Conservation (phyloP, 176 grass and related monocot genomes). For the Bromus sterilis region DNA sequence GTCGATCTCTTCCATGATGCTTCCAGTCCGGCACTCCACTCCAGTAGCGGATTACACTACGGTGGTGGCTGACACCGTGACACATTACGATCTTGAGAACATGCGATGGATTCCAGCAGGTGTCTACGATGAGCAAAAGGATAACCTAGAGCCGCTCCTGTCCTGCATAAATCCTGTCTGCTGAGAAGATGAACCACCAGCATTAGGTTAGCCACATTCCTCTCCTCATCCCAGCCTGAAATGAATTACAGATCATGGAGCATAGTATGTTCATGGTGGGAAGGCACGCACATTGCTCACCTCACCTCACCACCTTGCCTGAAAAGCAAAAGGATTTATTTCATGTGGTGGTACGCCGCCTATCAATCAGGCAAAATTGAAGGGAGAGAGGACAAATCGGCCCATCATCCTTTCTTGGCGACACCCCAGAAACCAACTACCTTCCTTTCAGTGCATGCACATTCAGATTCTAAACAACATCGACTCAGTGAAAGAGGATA, state of each 20-base stretch:
- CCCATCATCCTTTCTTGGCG: conserved; percentile 17
- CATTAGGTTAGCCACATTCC: conserved; percentile 17
- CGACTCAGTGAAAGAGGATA: conserved; percentile 19
- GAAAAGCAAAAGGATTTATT: no score
- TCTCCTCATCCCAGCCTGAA: background rate
- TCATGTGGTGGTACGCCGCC: background rate
- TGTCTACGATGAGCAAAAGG: background rate
- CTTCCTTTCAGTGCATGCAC: conserved; percentile 29
- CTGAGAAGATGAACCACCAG: background rate
- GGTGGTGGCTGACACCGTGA: no score
- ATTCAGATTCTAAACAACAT: conserved; percentile 23
- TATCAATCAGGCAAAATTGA: conserved; percentile 28
- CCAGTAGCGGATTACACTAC: no score
- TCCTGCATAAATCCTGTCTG: conserved; percentile 12
- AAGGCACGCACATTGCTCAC: background rate
- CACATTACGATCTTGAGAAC: no score
- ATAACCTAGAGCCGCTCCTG: background rate
- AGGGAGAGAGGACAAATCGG: conserved; percentile 10
- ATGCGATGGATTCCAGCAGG: background rate
- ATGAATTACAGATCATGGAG: conserved; percentile 9
- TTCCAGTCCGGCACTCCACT: no score
- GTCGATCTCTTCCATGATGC: no score
- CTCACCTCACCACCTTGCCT: no score
- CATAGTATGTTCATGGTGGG: background rate
- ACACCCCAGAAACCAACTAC: conserved; percentile 40